A percentile compares a stretch with the other conserved stretches of the same genome.
These are phyloP conservation scores for Mentha longifolia DNA, from an alignment of 257 asterid genomes.

Conservation along the genomic window DNA sequence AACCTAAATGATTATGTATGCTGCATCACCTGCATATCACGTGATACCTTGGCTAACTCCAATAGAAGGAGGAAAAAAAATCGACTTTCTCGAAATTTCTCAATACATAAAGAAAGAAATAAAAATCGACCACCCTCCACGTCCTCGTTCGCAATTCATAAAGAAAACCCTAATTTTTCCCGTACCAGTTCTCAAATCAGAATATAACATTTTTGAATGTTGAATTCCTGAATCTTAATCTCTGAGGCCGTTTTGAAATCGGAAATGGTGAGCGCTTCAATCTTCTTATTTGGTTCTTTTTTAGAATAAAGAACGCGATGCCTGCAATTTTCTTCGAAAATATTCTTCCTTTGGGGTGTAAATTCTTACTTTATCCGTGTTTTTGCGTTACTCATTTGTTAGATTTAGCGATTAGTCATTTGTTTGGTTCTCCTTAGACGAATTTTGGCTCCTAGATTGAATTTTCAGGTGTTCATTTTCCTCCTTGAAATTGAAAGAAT, in stretches of 20 bases:
- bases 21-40: constrained; percentile 26
- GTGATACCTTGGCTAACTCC: neutral
- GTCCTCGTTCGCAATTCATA: neutral
- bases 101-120: no score
- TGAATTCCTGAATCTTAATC: constrained; percentile 1
- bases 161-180: constrained; percentile 32
- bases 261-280: constrained; percentile 35
- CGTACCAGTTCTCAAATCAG: neutral
- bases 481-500: neutral
- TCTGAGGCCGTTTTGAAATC: constrained; percentile 25
- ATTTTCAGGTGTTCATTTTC: neutral
- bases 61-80: no score
- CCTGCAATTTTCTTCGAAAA: neutral
- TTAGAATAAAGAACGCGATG: neutral
- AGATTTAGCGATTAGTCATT: neutral
- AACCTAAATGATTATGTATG: neutral
- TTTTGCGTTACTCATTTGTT: neutral
- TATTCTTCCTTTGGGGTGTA: neutral
- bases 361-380: neutral
- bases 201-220: constrained; percentile 25
- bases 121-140: no score
- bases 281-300: constrained; percentile 10
- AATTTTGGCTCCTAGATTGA: neutral
- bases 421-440: neutral
- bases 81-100: no score